These are phyloP conservation scores for Allium sativum DNA, from an alignment of 106 monocot species.

Conservation along the genomic window DNA sequence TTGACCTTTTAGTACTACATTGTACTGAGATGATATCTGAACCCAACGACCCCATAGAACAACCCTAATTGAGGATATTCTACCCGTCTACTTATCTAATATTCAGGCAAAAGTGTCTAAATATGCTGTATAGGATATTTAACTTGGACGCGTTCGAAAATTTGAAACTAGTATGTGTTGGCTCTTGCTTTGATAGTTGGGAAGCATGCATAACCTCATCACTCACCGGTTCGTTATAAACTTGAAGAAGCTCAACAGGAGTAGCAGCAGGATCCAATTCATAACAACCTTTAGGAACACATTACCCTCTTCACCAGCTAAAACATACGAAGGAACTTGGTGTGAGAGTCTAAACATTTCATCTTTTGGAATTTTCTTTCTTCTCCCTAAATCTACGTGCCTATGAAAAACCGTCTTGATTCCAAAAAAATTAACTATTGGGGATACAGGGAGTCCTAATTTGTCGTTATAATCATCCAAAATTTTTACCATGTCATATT, in stretches of 20 bases:
- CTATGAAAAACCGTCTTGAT: conserved; percentile 41
- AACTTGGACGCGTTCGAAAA: background rate
- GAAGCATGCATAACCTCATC: conserved; percentile 8
- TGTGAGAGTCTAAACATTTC: conserved; percentile 75
- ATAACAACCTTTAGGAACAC: conserved; percentile 45
- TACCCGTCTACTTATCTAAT: too few species aligned
- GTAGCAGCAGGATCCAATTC: conserved; percentile 69
- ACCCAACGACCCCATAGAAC: too few species aligned
- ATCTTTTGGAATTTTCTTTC: conserved; percentile 30
- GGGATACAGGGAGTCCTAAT: conserved; percentile 26
- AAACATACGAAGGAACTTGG: conserved; percentile 46
- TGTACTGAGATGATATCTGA: too few species aligned
- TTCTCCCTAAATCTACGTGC: conserved; percentile 22
- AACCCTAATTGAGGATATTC: too few species aligned
- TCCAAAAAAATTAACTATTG: conserved; percentile 40
- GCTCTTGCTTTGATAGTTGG: conserved; percentile 19
- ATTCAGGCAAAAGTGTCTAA: too few species aligned
- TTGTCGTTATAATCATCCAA: conserved; percentile 51
- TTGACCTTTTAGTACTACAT: too few species aligned
- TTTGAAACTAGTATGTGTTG: background rate
- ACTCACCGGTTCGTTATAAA: conserved; percentile 17
- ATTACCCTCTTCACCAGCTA: conserved; percentile 49
- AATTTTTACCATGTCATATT: conserved; percentile 62
- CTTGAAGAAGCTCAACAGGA: conserved; percentile 57
- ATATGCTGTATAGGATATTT: background rate